phyloP scores from a whole-genome alignment of 2,329 filamentous ascomycete species.

The Cladophialophora immunda region DNA sequence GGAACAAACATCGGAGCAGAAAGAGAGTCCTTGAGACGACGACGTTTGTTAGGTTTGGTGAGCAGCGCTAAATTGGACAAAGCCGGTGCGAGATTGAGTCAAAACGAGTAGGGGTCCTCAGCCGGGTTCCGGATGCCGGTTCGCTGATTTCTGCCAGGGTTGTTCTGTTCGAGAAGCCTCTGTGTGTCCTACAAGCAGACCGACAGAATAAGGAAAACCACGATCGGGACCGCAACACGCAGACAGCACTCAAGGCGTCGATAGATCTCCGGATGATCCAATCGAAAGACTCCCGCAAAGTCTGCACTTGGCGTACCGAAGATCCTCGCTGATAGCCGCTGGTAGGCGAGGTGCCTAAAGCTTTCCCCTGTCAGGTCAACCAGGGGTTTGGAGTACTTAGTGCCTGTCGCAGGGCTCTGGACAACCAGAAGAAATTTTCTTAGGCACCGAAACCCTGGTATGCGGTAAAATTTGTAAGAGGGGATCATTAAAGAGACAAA shows the following conservation, averaged over 20 bases:
- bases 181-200: not conserved
- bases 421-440: conserved; percentile 11
- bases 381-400: conserved; percentile 18
- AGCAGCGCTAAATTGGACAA: conserved; percentile 2
- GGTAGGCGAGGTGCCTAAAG: conserved; percentile 14
- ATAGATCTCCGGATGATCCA: conserved; percentile 2
- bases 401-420: not conserved
- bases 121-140: not conserved
- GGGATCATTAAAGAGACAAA: not conserved
- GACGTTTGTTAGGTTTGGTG: not conserved
- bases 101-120: not conserved
- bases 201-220: not conserved
- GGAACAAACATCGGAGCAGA: not conserved
- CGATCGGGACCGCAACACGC: conserved; percentile 2
- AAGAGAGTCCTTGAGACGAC: not conserved
- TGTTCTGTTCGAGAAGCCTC: not conserved
- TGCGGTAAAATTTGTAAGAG: conserved; percentile 1
- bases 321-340: conserved; percentile 19
- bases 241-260: not conserved
- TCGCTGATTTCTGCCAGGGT: not conserved
- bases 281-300: not conserved
- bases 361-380: conserved; percentile 13
- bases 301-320: conserved; percentile 13
- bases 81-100: not conserved
- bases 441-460: not conserved